These are phyloP conservation scores for Cichorium intybus DNA, from an alignment of 140 eudicot genomes.

Conservation along the genomic window DNA sequence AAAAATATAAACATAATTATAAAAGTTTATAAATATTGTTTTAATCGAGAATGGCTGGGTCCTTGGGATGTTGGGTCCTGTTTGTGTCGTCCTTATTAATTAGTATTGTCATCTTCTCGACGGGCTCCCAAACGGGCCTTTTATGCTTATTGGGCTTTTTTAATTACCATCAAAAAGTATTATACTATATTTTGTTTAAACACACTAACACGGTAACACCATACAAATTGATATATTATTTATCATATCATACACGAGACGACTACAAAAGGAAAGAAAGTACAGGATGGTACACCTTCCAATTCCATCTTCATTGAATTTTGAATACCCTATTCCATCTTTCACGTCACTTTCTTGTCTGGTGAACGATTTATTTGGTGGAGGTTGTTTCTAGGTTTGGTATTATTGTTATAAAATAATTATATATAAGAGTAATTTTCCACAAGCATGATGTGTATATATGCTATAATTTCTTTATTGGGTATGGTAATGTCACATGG, in stretches of 20 bases:
- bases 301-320: neutral
- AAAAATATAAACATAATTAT: too few relatives aligned
- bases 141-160: too few relatives aligned
- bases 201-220: too few relatives aligned
- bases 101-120: neutral
- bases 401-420: neutral
- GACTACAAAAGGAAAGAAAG: neutral
- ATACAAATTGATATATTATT: too few relatives aligned
- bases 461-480: too few relatives aligned
- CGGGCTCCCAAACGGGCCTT: too few relatives aligned
- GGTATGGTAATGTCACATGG: neutral
- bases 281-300: neutral
- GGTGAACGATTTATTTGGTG: conserved; percentile 20
- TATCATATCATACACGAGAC: too few relatives aligned
- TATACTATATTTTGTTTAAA: too few relatives aligned
- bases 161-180: too few relatives aligned
- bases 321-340: neutral
- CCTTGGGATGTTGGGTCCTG: too few relatives aligned
- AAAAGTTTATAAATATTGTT: too few relatives aligned
- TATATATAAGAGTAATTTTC: neutral
- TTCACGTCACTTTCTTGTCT: conserved; percentile 2
- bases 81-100: neutral
- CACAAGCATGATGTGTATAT: neutral
- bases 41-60: too few relatives aligned
- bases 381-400: conserved; percentile 17